Base-by-base conservation (phyloP, 2,329 filamentous ascomycete genomes). In the Pestalotiopsis sp. region DNA sequence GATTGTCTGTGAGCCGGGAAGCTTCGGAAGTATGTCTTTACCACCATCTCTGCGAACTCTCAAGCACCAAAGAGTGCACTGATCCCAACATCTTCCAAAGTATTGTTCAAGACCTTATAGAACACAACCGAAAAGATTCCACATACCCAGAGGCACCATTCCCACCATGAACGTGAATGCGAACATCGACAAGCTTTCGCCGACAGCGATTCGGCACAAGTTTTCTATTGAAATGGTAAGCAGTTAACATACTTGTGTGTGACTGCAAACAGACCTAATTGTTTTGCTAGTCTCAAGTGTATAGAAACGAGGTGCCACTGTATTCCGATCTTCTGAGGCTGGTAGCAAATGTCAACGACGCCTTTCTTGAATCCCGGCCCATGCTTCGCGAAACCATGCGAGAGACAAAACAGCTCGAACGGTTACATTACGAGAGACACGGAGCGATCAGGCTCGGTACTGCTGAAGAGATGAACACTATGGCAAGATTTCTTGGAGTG, bases 371-470 rank as follows among this genome's bases (percentile, higher is more conserved):
- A 5, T 38, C 45, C 5, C 23, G 25, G 11, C 64, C 41, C 9
- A 14, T 9, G 4, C 20, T 66, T 13, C 49, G 31, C 45, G 13
- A 58, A 27, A 25, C 52, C n/a, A 66, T 66, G 64, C 23, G 20
- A 23, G 12, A 38, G 12, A 57, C 45, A 3, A 39, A 49, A 9
- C 64, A 66, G 25, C 49, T 66, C 14, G 64, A 57, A 17, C 23
- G 64, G 13, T 45, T 66, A 25, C 64, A 66, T 3, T 58, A 66
- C 20, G 64, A 58, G n/a, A 20, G 64, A 56, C 64, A 66, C 23
- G 49, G 49, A 2, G 64, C 64, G n/a, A 66, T 66, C 27, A n/a
- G 64, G 9, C 64, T 66, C 20, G 64, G 64, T 11, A 66, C 64
- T 25, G 23, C 64, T 13, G 64, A 66, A 20, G 41, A 66, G 27